A percentile compares a stretch with the other conserved stretches of the same genome.
Evolutionary conservation across 2,329 filamentous ascomycete species (phyloP).

Genomic region (Cladosporium sp.): DNA sequence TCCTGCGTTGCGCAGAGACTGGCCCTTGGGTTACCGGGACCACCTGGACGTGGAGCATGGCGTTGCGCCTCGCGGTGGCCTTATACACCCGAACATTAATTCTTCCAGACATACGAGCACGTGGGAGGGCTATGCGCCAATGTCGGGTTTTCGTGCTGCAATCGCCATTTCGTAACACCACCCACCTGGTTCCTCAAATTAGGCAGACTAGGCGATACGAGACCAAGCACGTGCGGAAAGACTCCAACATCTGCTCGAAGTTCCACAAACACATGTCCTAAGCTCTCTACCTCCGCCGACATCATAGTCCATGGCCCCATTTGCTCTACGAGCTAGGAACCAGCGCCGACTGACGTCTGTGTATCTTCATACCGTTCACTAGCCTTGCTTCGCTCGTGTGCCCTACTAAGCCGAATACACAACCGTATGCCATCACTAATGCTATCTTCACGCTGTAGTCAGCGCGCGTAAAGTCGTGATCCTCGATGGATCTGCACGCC

Average conservation of each 20-base stretch:
- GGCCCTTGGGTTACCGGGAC: background rate
- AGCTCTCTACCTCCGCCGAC: background rate
- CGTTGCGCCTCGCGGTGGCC: background rate
- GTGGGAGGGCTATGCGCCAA: background rate
- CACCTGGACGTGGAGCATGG: background rate
- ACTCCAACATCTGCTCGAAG: too few species aligned
- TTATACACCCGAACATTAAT: constrained; percentile 3
- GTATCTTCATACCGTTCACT: background rate
- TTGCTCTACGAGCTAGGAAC: background rate
- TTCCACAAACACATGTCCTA: too few species aligned
- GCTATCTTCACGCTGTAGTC: background rate
- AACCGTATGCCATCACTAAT: background rate
- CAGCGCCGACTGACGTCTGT: background rate
- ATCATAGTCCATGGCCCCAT: background rate
- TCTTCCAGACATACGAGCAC: background rate
- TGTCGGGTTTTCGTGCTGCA: too few species aligned
- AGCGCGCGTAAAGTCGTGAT: background rate
- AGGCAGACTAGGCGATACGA: too few species aligned
- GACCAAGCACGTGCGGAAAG: too few species aligned
- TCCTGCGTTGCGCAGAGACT: background rate
- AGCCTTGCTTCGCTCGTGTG: background rate
- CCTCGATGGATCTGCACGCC: background rate
- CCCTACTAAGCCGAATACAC: background rate
- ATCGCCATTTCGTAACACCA: too few species aligned
- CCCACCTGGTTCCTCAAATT: too few species aligned